Percentiles rank a stretch among this genome's conserved stretches.
Evolutionary conservation across 768 basidiomycete species (phyloP).

Genomic region (Rhizopogon rudus): DNA sequence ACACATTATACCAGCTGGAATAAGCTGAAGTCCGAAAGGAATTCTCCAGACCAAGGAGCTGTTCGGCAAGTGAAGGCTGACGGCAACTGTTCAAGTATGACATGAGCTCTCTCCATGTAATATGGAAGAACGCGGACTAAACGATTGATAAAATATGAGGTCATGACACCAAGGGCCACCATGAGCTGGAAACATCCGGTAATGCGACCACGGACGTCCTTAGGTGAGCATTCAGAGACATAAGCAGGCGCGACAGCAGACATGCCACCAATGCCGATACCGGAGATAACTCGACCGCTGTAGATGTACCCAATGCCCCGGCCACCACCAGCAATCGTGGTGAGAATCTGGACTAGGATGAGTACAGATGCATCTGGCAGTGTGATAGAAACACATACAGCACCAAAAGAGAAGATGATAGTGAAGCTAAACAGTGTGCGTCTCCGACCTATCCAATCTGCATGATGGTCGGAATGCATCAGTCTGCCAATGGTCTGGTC

Average conservation of each 20-base stretch:
- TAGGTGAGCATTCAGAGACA: constrained; percentile 85
- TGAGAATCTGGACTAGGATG: constrained; percentile 46
- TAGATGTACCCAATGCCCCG: constrained; percentile 69
- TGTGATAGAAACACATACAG: constrained; percentile 35
- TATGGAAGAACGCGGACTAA: constrained; percentile 21
- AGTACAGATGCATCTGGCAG: not conserved
- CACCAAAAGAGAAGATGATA: constrained; percentile 64
- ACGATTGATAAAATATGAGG: constrained; percentile 82
- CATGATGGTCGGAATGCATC: not conserved
- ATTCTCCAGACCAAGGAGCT: constrained; percentile 51
- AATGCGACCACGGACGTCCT: constrained; percentile 80
- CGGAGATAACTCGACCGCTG: constrained; percentile 73
- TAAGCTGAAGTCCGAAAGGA: constrained; percentile 70
- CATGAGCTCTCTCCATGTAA: not conserved
- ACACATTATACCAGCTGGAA: constrained; percentile 68
- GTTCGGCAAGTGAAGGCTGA: constrained; percentile 47
- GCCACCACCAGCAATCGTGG: constrained; percentile 55
- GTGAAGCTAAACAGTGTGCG: constrained; percentile 58
- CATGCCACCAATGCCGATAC: constrained; percentile 79
- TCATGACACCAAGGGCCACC: constrained; percentile 80
- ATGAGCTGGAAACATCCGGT: constrained; percentile 86
- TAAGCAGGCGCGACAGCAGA: constrained; percentile 82
- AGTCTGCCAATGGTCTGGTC: not conserved
- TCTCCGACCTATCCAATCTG: constrained; percentile 63
- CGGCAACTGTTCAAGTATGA: constrained; percentile 42